Conservation (phyloP, 495 filamentous ascomycete species). For the Parathielavia appendiculata region DNA sequence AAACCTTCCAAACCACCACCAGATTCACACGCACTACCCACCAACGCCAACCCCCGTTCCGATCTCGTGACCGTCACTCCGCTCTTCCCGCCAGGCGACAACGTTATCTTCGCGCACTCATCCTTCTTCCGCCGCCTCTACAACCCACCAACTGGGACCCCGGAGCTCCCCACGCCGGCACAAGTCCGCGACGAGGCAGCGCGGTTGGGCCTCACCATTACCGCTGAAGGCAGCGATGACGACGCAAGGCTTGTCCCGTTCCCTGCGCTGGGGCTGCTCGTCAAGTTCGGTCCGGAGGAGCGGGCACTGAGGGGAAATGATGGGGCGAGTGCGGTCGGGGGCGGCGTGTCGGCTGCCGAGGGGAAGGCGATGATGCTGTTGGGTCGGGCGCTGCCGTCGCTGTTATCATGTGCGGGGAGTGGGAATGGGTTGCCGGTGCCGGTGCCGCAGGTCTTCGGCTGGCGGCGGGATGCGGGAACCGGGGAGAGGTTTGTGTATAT, state of each 20-base stretch:
- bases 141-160: not conserved
- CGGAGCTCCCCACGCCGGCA: slow-evolving; percentile 17
- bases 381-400: not conserved
- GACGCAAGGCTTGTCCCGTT: slow-evolving; percentile 6
- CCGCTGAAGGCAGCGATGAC: not conserved
- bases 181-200: slow-evolving; percentile 13
- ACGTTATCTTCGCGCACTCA: slow-evolving; percentile 27
- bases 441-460: slow-evolving; percentile 25
- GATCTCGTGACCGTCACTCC: slow-evolving; percentile 5
- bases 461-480: slow-evolving; percentile 16
- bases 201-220: not conserved
- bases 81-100: slow-evolving; percentile 23
- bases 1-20: not conserved
- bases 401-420: not conserved
- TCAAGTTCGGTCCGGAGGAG: slow-evolving; percentile 16
- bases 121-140: slow-evolving; percentile 17
- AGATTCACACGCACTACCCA: not conserved
- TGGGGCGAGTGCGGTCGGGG: not conserved
- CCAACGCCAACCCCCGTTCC: not conserved
- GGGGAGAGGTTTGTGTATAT: slow-evolving; percentile 20
- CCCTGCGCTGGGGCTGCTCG: slow-evolving; percentile 11
- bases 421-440: not conserved
- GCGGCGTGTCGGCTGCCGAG: slow-evolving; percentile 6
- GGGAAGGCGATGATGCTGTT: slow-evolving; percentile 15
- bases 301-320: not conserved